phyloP scores from a whole-genome alignment of 1,284 basidiomycete genomes.

The Inonotus hispidus region DNA sequence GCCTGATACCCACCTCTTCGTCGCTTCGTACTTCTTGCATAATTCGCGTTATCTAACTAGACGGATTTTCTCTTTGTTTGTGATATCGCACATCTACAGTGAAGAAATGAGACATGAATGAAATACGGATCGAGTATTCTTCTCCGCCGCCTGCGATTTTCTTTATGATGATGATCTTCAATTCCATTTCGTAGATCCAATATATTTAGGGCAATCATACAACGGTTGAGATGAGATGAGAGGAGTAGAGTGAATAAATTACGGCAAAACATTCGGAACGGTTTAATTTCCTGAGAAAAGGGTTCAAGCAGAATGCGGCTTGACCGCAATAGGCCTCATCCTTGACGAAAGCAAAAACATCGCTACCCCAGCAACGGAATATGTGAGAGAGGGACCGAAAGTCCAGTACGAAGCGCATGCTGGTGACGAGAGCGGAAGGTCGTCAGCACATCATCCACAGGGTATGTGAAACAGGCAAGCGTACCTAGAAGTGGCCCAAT shows the following conservation, averaged over 20 bases:
- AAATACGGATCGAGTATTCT: background rate
- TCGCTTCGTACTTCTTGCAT: background rate
- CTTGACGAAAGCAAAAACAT: constrained; percentile 52
- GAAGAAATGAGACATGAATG: background rate
- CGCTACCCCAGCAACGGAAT: constrained; percentile 55
- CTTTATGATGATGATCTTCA: no score
- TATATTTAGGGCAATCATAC: background rate
- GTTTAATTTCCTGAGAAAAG: no score
- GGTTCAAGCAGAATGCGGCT: constrained; percentile 30
- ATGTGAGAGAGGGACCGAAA: constrained; percentile 77
- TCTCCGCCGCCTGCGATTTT: no score
- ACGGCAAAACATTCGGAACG: background rate
- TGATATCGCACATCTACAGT: background rate
- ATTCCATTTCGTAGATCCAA: background rate
- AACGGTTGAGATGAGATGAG: background rate
- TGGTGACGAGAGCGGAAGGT: constrained; percentile 26
- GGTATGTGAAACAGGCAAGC: constrained; percentile 21
- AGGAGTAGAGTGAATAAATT: background rate
- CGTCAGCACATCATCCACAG: constrained; percentile 8
- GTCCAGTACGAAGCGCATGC: constrained; percentile 86
- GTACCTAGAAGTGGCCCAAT: constrained; percentile 80
- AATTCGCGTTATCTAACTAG: background rate
- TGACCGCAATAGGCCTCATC: constrained; percentile 35
- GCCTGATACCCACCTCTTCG: background rate
- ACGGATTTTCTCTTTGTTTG: background rate